Conservation (phyloP, 2,329 filamentous ascomycete species). For the Colletotrichum chrysophilum region DNA sequence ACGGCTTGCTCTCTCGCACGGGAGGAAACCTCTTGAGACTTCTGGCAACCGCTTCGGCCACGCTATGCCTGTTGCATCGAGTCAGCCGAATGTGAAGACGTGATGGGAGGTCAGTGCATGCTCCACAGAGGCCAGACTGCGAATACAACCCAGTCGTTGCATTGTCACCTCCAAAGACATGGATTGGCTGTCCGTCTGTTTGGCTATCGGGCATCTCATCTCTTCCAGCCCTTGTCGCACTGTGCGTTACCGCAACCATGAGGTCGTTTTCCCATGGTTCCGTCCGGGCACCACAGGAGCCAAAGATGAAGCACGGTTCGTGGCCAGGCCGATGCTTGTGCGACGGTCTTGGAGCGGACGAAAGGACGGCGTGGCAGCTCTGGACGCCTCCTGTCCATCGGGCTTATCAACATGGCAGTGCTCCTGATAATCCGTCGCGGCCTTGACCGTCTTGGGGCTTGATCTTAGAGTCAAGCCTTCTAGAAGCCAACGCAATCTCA, state of each 20-base stretch:
- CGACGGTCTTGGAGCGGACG: not conserved
- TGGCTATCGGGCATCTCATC: not conserved
- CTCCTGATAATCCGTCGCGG: not conserved
- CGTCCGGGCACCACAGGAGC: not conserved
- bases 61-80: conserved; percentile 5
- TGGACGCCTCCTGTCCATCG: not conserved
- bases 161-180: not conserved
- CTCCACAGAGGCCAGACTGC: not conserved
- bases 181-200: not conserved
- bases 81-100: conserved; percentile 8
- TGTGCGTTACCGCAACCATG: not conserved
- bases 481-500: conserved; percentile 3
- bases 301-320: not conserved
- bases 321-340: not conserved
- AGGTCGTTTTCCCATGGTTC: not conserved
- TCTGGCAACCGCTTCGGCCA: not conserved
- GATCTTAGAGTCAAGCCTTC: conserved; percentile 1
- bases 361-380: not conserved
- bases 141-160: conserved; percentile 1
- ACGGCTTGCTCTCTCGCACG: not conserved
- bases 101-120: conserved; percentile 6
- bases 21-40: not conserved
- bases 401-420: not conserved
- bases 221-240: not conserved
- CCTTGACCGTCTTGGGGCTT: not conserved